phyloP scores from a whole-genome alignment of 192 early-diverging fungal species.

The Jimgerdemannia lactiflua region DNA sequence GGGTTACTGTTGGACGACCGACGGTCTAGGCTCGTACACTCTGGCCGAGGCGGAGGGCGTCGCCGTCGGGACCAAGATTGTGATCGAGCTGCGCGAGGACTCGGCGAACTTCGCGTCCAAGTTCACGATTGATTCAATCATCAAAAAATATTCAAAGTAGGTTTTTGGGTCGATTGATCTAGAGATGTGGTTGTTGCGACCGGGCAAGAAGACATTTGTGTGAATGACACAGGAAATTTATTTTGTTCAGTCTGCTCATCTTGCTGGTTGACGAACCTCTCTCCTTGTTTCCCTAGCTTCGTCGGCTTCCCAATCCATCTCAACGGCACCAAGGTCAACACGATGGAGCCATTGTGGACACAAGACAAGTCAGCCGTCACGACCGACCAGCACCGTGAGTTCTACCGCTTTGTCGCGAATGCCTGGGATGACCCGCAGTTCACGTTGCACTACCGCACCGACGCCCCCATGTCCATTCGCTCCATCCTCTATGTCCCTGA shows the following conservation, averaged over 20 bases:
- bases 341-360: constrained; percentile 61
- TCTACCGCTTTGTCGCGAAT: constrained; percentile 59
- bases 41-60: constrained; percentile 81
- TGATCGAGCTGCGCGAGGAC: constrained; percentile 71
- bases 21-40: constrained; percentile 70
- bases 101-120: constrained; percentile 58
- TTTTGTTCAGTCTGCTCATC: too few relatives aligned
- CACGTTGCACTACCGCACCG: constrained; percentile 59
- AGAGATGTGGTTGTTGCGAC: too few relatives aligned
- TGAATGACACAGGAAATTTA: too few relatives aligned
- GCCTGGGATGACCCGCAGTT: constrained; percentile 60
- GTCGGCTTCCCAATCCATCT: constrained; percentile 58
- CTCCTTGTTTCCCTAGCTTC: constrained; percentile 27
- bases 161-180: neutral
- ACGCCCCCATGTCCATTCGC: constrained; percentile 56
- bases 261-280: too few relatives aligned
- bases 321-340: constrained; percentile 53
- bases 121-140: constrained; percentile 44
- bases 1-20: constrained; percentile 78
- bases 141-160: constrained; percentile 64
- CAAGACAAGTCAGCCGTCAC: constrained; percentile 52
- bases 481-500: constrained; percentile 60
- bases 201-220: too few relatives aligned
- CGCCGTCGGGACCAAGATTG: constrained; percentile 78
- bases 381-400: constrained; percentile 53